Base-by-base conservation (phyloP, 139 green algal species). In the Chlamydomonas incerta region DNA sequence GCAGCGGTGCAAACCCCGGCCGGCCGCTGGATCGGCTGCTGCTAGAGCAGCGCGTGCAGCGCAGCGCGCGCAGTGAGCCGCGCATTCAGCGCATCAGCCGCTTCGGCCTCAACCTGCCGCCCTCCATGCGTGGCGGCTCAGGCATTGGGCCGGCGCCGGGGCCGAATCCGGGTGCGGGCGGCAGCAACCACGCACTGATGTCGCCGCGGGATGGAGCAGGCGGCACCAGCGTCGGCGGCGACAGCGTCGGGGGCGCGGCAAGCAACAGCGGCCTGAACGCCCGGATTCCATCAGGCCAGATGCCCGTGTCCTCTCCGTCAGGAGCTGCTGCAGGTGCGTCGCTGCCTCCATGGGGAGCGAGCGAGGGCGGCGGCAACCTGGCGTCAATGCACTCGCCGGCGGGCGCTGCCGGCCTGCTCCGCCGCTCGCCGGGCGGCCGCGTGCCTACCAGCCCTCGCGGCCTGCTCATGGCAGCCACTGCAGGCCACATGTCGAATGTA, bases 41-140 rank as follows among this genome's bases (percentile, higher is more conserved):
- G 34, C 13, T 76, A 47, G 80, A 85, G 35, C 80, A 75, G 67
- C 33, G 52, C 20, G 80, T 85, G 65, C 80, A 85, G 67, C 80
- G 80, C 37, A 77, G 66, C 33, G 80, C 80, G 3, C 67, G 80
- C 15, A 85, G 80, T 50, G 80, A 85, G 67, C 80, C 80, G 5
- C 80, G 80, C 65, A 85, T 85, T 17, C 77, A 29, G 8, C 77
- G 77, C 15, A 26, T 83, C 46, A 74, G 29, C n/a, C 62, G 77
- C 15, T 63, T 83, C 31, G 77, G 77, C n/a, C 77, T 83, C 29
- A 29, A 46, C n/a, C 31, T 74, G 18, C 57, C 29, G 10, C 20
- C n/a, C 3, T 62, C 34, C 28, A 29, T 69, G 37, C 60, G 75
- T 1, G 60, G 10, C n/a, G 77, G 46, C 46, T n/a, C 41, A 37